Base-by-base conservation (phyloP, 768 basidiomycete species). In the Clathrus columnatus region DNA sequence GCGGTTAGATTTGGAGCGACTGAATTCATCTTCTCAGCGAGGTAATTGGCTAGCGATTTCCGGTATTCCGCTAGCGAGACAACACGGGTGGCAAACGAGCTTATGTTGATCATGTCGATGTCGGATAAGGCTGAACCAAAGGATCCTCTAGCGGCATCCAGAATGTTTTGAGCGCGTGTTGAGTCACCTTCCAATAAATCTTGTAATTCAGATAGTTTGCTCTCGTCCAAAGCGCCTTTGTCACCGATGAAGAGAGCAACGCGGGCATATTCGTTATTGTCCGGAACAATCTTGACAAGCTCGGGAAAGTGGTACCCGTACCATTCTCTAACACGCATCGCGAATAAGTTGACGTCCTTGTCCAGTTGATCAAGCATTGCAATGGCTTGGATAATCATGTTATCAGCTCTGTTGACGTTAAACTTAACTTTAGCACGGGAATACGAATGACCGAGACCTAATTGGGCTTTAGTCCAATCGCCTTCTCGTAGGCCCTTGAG, bases 351-450 rank as follows among this genome's bases (percentile, higher is more conserved):
- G 70, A 97, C 92, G 69, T 98, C 95, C 77, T 97, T 98, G 80
- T 98, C 95, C 65, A 97, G 86, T 65, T 97, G 94, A 73, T 98
- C 95, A 64, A 96, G 88, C 56, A 97, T 84, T 4, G 94, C 90
- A 67, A 98, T 97, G 57, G 95, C 95, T 72, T 97, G 95, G 63
- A 98, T 98, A 72, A 98, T 97, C 95, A 98, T 98, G 78, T 98
- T 96, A 73, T 96, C 93, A 55, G 90, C 82, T 51, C 91, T 80
- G 76, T 94, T 94, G 53, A 93, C 91, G 71, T 93, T 94, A 80
- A 92, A 97, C 73, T 98, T 98, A 60, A 97, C 86, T 69, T 97
- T 98, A 41, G 94, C 87, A 60, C 95, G 85, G 21, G 93, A 96
- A 75, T 95, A 97, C 3, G 93, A 91, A 77, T 98, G 95, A 26